These are phyloP conservation scores for Talaromyces trachyspermus DNA, from an alignment of 495 filamentous ascomycete genomes.

Conservation along the genomic window DNA sequence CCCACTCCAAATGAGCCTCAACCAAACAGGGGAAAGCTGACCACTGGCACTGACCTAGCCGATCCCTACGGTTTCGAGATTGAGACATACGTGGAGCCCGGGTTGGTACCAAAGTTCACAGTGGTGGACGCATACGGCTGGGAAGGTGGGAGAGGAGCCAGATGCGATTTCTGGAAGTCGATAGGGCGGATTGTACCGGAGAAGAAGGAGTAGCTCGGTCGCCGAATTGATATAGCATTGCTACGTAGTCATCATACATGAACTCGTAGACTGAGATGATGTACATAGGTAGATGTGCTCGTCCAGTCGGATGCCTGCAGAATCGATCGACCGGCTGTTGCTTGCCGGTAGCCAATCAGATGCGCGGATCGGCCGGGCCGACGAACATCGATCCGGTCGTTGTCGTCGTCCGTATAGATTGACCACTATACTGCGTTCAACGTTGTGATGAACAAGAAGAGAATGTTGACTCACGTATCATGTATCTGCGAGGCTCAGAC, in stretches of 20 bases:
- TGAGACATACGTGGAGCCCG: slow-evolving; percentile 23
- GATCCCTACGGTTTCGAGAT: slow-evolving; percentile 1
- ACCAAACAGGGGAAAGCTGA: slow-evolving; percentile 43
- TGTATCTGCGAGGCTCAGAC: background rate
- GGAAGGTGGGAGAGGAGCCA: slow-evolving; percentile 49
- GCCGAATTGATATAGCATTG: no score
- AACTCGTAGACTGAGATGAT: no score
- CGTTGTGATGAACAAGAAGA: background rate
- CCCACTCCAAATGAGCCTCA: slow-evolving; percentile 43
- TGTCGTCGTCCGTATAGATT: background rate
- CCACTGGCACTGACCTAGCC: background rate
- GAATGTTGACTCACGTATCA: background rate
- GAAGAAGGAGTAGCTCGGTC: no score
- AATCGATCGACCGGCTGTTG: slow-evolving; percentile 6
- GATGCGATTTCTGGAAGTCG: slow-evolving; percentile 51
- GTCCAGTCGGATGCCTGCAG: no score
- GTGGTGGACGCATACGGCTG: slow-evolving; percentile 43
- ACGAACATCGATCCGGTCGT: slow-evolving; percentile 2
- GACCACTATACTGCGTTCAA: background rate
- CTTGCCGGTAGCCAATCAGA: slow-evolving; percentile 9
- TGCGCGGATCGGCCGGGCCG: slow-evolving; percentile 7
- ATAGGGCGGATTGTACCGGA: slow-evolving; percentile 22
- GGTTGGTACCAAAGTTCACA: slow-evolving; percentile 39
- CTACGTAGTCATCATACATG: no score
- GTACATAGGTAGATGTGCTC: no score